phyloP scores from a whole-genome alignment of 768 basidiomycete genomes.

The Amanita pseudoporphyria region DNA sequence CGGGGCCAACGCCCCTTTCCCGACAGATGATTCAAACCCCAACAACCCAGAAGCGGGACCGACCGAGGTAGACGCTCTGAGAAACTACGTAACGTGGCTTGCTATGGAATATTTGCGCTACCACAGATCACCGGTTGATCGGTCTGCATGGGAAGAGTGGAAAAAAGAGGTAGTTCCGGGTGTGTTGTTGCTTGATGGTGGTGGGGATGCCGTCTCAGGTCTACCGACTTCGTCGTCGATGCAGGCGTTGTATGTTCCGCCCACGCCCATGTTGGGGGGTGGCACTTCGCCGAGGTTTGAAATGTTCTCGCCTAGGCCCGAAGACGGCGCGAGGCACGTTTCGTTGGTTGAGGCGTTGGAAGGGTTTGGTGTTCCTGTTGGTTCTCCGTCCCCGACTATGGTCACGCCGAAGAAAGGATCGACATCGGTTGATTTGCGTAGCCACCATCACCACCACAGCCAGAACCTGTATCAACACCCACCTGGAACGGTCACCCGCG shows the following conservation, averaged over 20 bases:
- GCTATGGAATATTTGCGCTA: conserved; percentile 54
- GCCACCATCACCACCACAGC: conserved; percentile 10
- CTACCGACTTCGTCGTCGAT: conserved; percentile 38
- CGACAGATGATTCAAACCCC: no score
- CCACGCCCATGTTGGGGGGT: conserved; percentile 33
- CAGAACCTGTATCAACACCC: background rate
- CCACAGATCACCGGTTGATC: conserved; percentile 44
- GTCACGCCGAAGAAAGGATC: background rate
- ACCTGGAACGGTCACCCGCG: conserved; percentile 10
- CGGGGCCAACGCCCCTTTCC: conserved; percentile 32
- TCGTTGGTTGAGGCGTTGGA: conserved; percentile 38
- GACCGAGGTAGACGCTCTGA: conserved; percentile 26
- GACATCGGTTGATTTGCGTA: conserved; percentile 14
- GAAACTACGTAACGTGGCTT: conserved; percentile 50
- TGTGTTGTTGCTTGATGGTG: conserved; percentile 17
- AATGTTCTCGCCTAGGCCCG: conserved; percentile 47
- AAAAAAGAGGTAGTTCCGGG: conserved; percentile 40
- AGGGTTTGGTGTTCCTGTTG: conserved; percentile 11
- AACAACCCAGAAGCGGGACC: no score
- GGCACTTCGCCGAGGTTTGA: conserved; percentile 34
- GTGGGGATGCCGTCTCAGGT: no score
- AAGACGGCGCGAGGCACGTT: conserved; percentile 26
- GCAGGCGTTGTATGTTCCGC: conserved; percentile 37
- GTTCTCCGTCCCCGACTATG: conserved; percentile 6
- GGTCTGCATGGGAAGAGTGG: conserved; percentile 49